Evolutionary conservation across 73 alveolate species (phyloP).

Genomic region (Paramecium biaurelia): DNA sequence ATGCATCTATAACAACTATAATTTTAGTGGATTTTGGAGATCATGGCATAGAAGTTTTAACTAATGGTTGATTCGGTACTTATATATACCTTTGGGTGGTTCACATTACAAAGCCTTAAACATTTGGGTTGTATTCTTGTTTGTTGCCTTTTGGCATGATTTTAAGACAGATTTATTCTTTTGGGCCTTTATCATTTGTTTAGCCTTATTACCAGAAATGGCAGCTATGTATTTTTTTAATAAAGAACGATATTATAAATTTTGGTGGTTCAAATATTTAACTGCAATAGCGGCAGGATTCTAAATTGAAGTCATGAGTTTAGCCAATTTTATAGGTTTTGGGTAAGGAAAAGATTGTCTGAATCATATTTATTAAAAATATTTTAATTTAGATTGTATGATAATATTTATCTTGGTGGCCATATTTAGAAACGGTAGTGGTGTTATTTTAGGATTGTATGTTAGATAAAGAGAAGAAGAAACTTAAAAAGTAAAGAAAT

Average conservation of each 20-base stretch:
- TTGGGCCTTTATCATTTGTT: slow-evolving; percentile 89
- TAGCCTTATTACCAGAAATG: slow-evolving; percentile 81
- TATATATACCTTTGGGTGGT: slow-evolving; percentile 94
- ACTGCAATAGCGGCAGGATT: slow-evolving; percentile 73
- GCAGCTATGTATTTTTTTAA: slow-evolving; percentile 69
- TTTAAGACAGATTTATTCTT: slow-evolving; percentile 72
- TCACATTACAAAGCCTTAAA: slow-evolving; percentile 71
- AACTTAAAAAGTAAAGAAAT: not conserved
- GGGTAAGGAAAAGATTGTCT: slow-evolving; percentile 53
- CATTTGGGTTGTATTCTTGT: slow-evolving; percentile 81
- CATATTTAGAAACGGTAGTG: not conserved
- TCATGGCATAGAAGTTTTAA: slow-evolving; percentile 93
- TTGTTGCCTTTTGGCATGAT: slow-evolving; percentile 93
- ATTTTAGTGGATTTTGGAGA: slow-evolving; percentile 89
- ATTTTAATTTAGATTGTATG: not conserved
- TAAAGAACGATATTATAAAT: slow-evolving; percentile 61
- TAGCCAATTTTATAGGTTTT: slow-evolving; percentile 85
- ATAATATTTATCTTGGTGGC: not conserved
- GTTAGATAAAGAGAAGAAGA: not conserved
- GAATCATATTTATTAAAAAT: not conserved
- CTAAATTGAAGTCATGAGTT: slow-evolving; percentile 68
- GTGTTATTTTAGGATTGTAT: not conserved
- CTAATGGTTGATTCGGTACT: slow-evolving; percentile 88
- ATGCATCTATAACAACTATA: slow-evolving; percentile 81
- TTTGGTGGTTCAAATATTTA: slow-evolving; percentile 71